Evolutionary conservation across 2,329 filamentous ascomycete species (phyloP).

Genomic region (Aurifilum marmelostoma): DNA sequence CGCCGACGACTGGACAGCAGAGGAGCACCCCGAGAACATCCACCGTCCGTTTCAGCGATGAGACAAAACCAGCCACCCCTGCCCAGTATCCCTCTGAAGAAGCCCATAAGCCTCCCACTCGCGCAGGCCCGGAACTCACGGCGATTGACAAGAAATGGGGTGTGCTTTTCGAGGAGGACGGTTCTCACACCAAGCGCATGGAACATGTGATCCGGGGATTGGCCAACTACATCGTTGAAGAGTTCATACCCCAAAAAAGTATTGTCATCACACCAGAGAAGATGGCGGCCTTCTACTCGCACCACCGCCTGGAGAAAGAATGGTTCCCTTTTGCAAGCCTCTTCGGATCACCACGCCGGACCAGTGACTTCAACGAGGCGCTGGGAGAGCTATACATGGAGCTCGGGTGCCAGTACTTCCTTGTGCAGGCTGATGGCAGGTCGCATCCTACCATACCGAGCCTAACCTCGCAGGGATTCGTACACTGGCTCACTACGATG

Average conservation of each 20-base stretch:
- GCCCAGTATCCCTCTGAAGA: conserved; percentile 14
- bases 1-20: conserved; percentile 3
- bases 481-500: conserved; percentile 71
- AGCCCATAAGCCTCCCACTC: neutral
- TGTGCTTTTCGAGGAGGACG: conserved; percentile 69
- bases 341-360: conserved; percentile 48
- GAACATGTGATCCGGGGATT: conserved; percentile 74
- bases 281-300: conserved; percentile 73
- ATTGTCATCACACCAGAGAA: conserved; percentile 77
- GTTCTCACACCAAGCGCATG: conserved; percentile 68
- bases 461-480: conserved; percentile 69
- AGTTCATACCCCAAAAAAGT: conserved; percentile 67
- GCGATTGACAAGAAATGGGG: conserved; percentile 77
- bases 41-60: conserved; percentile 28
- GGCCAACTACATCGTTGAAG: conserved; percentile 72
- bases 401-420: conserved; percentile 64
- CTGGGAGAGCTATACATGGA: conserved; percentile 62
- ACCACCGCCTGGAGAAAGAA: conserved; percentile 66
- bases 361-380: conserved; percentile 48
- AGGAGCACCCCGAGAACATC: conserved; percentile 11
- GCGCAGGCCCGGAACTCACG: conserved; percentile 49
- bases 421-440: conserved; percentile 58
- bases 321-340: conserved; percentile 69
- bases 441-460: conserved; percentile 63
- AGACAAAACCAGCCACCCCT: conserved; percentile 24